Conservation (phyloP, 768 basidiomycete genomes). For the Xerocomus brunneocitrinus region DNA sequence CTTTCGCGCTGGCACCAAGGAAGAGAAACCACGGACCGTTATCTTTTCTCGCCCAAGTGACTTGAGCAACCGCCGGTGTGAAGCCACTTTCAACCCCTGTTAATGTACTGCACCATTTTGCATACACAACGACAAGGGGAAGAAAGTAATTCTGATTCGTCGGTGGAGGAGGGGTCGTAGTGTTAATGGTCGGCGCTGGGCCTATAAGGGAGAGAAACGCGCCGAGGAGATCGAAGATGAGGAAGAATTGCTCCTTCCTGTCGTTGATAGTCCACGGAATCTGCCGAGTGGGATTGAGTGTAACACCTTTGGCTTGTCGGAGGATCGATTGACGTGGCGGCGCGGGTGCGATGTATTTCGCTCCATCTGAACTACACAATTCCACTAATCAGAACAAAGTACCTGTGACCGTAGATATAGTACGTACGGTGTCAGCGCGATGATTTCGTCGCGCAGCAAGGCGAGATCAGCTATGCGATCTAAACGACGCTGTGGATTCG, state of each 20-base stretch:
- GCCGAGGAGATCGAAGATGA: background rate
- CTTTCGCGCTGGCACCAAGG: background rate
- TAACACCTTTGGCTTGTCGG: background rate
- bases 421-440: background rate
- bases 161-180: background rate
- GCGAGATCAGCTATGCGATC: background rate
- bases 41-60: background rate
- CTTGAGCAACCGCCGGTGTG: background rate
- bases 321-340: background rate
- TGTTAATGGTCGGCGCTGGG: background rate
- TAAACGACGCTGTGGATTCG: background rate
- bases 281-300: background rate
- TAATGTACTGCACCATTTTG: background rate
- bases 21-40: background rate
- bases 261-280: background rate
- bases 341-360: background rate
- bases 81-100: background rate
- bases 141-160: background rate
- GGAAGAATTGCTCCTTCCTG: background rate
- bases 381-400: background rate
- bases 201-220: background rate
- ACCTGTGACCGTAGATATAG: too few species aligned
- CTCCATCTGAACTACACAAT: background rate
- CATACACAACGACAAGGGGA: background rate
- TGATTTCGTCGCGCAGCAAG: background rate